phyloP scores from a whole-genome alignment of 2,329 filamentous ascomycete species.

The Basipetospora chlamydospora region DNA sequence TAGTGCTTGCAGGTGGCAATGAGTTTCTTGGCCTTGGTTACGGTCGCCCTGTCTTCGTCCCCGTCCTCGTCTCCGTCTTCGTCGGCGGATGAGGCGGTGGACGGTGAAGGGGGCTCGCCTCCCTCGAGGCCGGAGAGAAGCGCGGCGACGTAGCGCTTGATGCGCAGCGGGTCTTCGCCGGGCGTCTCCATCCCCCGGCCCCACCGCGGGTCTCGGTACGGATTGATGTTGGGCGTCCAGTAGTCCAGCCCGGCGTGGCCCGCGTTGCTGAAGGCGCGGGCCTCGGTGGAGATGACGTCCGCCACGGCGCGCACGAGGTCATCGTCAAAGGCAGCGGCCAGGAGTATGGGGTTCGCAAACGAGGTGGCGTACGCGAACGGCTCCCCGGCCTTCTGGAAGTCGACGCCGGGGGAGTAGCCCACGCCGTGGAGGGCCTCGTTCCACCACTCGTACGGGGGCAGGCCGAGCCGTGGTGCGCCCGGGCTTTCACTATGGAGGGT shows the following conservation, averaged over 20 bases:
- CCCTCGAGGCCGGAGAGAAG: conserved; percentile 39
- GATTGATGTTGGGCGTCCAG: conserved; percentile 56
- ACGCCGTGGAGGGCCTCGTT: conserved; percentile 49
- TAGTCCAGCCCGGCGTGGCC: conserved; percentile 40
- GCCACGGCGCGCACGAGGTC: conserved; percentile 42
- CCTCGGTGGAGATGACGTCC: conserved; percentile 41
- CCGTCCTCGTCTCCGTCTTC: conserved; percentile 8
- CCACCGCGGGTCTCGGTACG: conserved; percentile 49
- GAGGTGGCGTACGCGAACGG: conserved; percentile 49
- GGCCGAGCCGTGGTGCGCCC: conserved; percentile 38
- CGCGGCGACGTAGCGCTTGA: conserved; percentile 34
- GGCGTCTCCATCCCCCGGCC: conserved; percentile 47
- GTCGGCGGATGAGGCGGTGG: too few relatives aligned
- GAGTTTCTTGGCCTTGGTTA: too few relatives aligned
- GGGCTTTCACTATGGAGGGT: conserved; percentile 9
- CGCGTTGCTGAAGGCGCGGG: conserved; percentile 49
- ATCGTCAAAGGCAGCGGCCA: conserved; percentile 50
- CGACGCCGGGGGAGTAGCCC: conserved; percentile 37
- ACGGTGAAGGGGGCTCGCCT: too few relatives aligned
- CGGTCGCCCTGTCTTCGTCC: conserved; percentile 5
- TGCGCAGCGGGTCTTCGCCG: conserved; percentile 37
- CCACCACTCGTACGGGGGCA: conserved; percentile 47
- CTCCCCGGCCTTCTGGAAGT: conserved; percentile 25
- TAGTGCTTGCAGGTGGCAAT: conserved; percentile 47
- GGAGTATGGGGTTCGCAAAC: conserved; percentile 49